Evolutionary conservation across 179 eudicot species (phyloP), one percentile per base, ranked within the genome.

Genomic region (Monotropa hypopitys): DNA sequence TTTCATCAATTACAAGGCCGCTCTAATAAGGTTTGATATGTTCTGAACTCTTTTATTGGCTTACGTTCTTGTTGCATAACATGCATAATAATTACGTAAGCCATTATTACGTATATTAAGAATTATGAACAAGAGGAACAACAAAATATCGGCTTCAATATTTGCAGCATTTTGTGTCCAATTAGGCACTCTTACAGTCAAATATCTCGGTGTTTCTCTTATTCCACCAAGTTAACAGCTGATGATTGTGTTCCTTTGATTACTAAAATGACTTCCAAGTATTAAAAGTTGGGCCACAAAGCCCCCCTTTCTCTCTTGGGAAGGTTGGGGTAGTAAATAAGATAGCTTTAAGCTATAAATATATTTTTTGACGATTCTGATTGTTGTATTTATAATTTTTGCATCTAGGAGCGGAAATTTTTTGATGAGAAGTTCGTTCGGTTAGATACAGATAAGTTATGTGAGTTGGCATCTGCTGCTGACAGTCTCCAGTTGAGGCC

Each of bases 1-100:
- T 92, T 90, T 80, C 94, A 89, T 80, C 97, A 90, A 87, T 83
- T 87, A 70, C 86, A 90, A 46, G 92, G 97, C 53, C 92, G 87
- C 80, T 90, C 97, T 66, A 81, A 88, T 77, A 90, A 89, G 97
- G 94, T 85, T 61, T 68, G 78, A 16, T 76, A 15, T 32, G n/a
- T 35, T 73, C 46, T 72, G 18, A 3, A 46, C 46, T 78, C 59
- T 33, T 26, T 16, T 47, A 2, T 47, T 76, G 63, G 21, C 16
- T 30, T 49, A 56, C 47, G 50, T 15, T 32, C 56, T 18, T 76
- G n/a, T 47, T 76, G 71, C 50, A 56, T 65, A n/a, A 21, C 0
- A 35, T 47, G 50, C 20, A 18, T 45, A 23, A 61, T 23, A 42
- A 9, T 63, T 86, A 65, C 9, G 71, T 78, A 66, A 49, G 32